Conservation (phyloP, 2,329 filamentous ascomycete genomes). For the Colletotrichum gigasporum region DNA sequence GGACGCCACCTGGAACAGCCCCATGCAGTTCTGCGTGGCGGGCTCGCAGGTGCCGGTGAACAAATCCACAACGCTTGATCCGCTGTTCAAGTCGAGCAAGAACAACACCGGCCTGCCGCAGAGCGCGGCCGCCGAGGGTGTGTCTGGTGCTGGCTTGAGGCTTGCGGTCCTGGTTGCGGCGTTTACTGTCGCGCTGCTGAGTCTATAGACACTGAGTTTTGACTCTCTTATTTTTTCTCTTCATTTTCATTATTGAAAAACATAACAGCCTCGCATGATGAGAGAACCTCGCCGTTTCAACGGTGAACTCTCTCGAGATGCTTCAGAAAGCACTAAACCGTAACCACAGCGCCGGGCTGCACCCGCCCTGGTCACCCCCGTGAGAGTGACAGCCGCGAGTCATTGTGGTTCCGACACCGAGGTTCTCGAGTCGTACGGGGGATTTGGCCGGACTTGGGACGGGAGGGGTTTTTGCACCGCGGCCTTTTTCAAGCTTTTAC, state of each 20-base stretch:
- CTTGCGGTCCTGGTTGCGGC: constrained; percentile 17
- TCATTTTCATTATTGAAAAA: neutral
- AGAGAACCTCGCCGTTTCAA: neutral
- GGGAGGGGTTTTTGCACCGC: no score
- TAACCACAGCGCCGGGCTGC: neutral
- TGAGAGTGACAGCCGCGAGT: neutral
- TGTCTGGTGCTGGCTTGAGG: neutral
- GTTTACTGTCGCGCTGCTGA: constrained; percentile 6
- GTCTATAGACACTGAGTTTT: constrained; percentile 5
- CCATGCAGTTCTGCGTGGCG: constrained; percentile 42
- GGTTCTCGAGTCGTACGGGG: neutral
- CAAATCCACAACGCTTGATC: constrained; percentile 31
- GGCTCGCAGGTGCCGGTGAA: constrained; percentile 39
- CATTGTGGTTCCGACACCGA: neutral
- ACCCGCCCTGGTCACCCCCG: neutral
- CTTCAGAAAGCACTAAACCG: neutral
- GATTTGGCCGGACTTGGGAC: no score
- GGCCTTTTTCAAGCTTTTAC: neutral
- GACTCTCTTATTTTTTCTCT: neutral
- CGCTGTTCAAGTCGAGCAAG: constrained; percentile 30
- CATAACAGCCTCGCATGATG: neutral
- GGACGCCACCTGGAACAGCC: constrained; percentile 46
- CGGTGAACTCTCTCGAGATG: neutral
- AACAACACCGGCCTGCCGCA: constrained; percentile 20
- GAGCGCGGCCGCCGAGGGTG: neutral